These are phyloP conservation scores for Pleurotus djamor DNA, from an alignment of 768 basidiomycete genomes.

Conservation along the genomic window DNA sequence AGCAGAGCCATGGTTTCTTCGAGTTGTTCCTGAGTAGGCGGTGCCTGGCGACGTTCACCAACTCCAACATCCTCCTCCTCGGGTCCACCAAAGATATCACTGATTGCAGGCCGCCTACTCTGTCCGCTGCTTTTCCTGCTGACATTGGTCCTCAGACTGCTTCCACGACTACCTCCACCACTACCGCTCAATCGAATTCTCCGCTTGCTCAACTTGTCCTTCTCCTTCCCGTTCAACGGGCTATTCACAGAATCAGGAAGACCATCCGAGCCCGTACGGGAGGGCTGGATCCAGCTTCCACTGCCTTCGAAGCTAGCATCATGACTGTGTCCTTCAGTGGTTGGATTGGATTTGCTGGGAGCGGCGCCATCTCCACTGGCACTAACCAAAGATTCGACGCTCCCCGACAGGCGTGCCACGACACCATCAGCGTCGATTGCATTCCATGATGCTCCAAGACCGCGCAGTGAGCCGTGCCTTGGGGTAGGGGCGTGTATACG, in stretches of 20 bases:
- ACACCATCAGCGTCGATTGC: slow-evolving; percentile 1
- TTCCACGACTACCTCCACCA: neutral
- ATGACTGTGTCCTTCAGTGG: neutral
- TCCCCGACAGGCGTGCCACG: neutral
- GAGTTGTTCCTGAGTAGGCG: neutral
- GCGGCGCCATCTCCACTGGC: neutral
- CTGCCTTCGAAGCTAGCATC: neutral
- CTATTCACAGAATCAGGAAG: neutral
- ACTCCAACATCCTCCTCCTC: neutral
- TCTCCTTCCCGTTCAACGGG: neutral
- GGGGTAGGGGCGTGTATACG: slow-evolving; percentile 1
- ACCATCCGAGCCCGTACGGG: neutral
- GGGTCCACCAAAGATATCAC: neutral
- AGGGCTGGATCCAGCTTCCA: neutral
- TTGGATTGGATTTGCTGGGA: neutral
- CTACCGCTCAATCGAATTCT: neutral
- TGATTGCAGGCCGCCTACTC: neutral
- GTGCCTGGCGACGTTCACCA: neutral
- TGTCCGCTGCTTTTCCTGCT: neutral
- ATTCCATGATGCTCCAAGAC: slow-evolving; percentile 5
- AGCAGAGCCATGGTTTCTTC: neutral
- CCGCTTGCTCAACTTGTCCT: neutral
- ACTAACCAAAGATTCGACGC: slow-evolving; percentile 1
- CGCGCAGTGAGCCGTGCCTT: slow-evolving; percentile 1
- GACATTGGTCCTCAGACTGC: neutral